Percentiles rank a stretch among this genome's conserved stretches.
These are phyloP conservation scores for Solanum chmielewskii DNA, from an alignment of 257 asterid species.

Conservation along the genomic window DNA sequence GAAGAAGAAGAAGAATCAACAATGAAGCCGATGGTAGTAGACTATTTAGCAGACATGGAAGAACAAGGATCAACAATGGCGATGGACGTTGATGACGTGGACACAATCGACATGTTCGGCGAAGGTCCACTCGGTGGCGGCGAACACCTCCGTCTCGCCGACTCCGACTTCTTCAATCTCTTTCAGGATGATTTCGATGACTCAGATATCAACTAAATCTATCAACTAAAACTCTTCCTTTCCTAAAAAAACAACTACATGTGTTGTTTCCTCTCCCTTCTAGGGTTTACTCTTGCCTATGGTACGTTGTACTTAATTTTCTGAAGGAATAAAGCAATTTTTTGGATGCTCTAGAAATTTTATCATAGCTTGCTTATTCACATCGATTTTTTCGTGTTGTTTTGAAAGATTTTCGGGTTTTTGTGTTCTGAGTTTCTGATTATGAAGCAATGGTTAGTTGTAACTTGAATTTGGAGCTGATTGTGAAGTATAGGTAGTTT, in stretches of 20 bases:
- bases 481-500: not conserved
- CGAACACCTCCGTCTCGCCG: slow-evolving; percentile 33
- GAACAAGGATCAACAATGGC: slow-evolving; percentile 26
- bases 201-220: not conserved
- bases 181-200: slow-evolving; percentile 40
- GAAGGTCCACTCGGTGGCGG: slow-evolving; percentile 15
- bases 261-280: not conserved
- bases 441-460: not conserved
- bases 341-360: not conserved
- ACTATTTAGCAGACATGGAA: slow-evolving; percentile 19
- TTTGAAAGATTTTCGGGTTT: not conserved
- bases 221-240: slow-evolving; percentile 2
- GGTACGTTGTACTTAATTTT: not conserved
- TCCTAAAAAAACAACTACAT: not conserved
- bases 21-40: slow-evolving; percentile 30
- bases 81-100: slow-evolving; percentile 42
- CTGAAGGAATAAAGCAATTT: not conserved
- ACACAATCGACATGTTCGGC: slow-evolving; percentile 24
- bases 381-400: not conserved
- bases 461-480: not conserved
- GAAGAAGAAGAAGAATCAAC: not conserved
- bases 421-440: not conserved
- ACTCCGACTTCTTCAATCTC: slow-evolving; percentile 35
- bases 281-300: not conserved
- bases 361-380: not conserved